Evolutionary conservation across 176 grass and related monocot species (phyloP).

Genomic region (Hsuehochloa calcarea): DNA sequence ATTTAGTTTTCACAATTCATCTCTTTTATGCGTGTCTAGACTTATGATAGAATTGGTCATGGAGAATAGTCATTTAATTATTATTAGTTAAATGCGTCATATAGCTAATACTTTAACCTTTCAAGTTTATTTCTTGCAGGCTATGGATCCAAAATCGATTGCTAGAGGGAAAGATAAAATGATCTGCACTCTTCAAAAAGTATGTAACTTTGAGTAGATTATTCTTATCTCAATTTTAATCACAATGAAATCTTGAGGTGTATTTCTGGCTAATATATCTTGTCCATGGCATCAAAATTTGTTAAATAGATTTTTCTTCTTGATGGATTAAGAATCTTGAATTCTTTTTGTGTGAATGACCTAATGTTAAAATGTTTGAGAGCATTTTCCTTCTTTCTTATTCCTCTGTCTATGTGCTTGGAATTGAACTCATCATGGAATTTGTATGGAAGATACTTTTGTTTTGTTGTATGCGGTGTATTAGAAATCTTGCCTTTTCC

Average conservation of each 20-base stretch:
- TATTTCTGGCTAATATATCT: conserved; percentile 17
- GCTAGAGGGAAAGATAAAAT: conserved; percentile 52
- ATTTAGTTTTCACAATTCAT: neutral
- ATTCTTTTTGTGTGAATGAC: too few species aligned
- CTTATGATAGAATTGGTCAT: conserved; percentile 10
- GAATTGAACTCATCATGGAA: neutral
- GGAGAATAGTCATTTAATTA: conserved; percentile 8
- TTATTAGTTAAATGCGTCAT: conserved; percentile 4
- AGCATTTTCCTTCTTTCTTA: too few species aligned
- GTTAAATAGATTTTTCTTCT: neutral
- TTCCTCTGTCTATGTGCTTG: too few species aligned
- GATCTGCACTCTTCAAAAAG: conserved; percentile 55
- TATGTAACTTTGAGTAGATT: too few species aligned
- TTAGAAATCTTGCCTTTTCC: conserved; percentile 7
- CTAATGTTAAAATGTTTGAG: too few species aligned
- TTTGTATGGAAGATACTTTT: neutral
- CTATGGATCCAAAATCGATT: conserved; percentile 42
- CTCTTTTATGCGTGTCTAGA: neutral
- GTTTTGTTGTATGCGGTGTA: conserved; percentile 19
- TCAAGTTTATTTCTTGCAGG: conserved; percentile 42
- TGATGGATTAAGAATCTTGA: neutral
- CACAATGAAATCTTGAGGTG: neutral
- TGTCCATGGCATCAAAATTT: neutral
- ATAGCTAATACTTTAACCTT: conserved; percentile 21
- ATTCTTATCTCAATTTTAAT: too few species aligned